A percentile compares a stretch with the other conserved stretches of the same genome.
Conservation (phyloP, 768 basidiomycete species). For the Boletus tylopilopsis region DNA sequence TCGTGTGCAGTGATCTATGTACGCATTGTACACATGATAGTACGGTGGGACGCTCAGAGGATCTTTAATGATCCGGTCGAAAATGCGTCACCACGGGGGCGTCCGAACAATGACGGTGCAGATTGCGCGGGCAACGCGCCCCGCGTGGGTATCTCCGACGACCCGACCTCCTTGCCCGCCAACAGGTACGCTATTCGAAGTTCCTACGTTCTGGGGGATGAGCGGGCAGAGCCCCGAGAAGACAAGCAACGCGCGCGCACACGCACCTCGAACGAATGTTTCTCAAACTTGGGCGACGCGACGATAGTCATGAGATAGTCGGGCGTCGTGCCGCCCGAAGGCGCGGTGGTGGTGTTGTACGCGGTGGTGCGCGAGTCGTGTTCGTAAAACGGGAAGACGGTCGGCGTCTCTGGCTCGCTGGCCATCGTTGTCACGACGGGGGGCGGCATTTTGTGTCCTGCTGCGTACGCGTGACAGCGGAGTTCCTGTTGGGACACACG, state of each 20-base stretch:
- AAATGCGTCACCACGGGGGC: conserved; percentile 31
- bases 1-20: not conserved
- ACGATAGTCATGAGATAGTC: conserved; percentile 38
- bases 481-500: conserved; percentile 37
- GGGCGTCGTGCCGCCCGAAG: conserved; percentile 10
- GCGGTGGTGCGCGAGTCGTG: conserved; percentile 24
- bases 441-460: conserved; percentile 16
- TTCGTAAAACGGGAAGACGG: conserved; percentile 20
- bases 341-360: conserved; percentile 10
- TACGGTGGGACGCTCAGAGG: conserved; percentile 7
- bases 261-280: conserved; percentile 49
- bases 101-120: conserved; percentile 24
- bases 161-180: conserved; percentile 44
- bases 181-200: conserved; percentile 44
- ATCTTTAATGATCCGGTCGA: conserved; percentile 23
- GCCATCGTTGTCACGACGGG: not conserved
- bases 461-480: conserved; percentile 37
- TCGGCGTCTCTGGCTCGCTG: not conserved
- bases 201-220: too few relatives aligned
- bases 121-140: conserved; percentile 22
- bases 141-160: conserved; percentile 32
- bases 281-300: conserved; percentile 34
- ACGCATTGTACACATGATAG: conserved; percentile 1
- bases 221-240: too few relatives aligned
- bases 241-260: too few relatives aligned